phyloP scores from a whole-genome alignment of 163 green algal species.

The Chloroidium sp. region DNA sequence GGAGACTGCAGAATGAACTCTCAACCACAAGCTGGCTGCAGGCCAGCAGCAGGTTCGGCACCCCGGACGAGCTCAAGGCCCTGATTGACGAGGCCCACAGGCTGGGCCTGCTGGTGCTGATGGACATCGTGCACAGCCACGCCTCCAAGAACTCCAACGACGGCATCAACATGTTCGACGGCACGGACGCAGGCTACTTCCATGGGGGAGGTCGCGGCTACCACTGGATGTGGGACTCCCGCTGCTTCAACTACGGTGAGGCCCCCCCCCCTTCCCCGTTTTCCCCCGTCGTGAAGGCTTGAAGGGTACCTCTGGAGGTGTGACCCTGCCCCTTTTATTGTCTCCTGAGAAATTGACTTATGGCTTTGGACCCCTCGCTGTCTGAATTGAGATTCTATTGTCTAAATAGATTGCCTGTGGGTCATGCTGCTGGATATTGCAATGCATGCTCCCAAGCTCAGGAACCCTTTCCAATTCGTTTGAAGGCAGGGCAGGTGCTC shows the following conservation, averaged over 20 bases:
- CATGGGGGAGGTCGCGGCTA: constrained; percentile 75
- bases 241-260: constrained; percentile 88
- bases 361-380: no score
- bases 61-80: constrained; percentile 94
- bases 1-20: no score
- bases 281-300: no score
- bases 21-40: constrained; percentile 9
- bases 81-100: constrained; percentile 86
- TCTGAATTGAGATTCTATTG: no score
- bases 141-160: constrained; percentile 74
- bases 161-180: constrained; percentile 93
- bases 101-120: constrained; percentile 85
- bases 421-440: no score
- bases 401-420: no score
- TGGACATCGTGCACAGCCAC: constrained; percentile 93
- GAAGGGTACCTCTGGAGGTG: no score
- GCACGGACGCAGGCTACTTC: constrained; percentile 84
- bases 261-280: no score
- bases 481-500: neutral
- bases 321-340: no score
- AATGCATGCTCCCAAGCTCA: no score
- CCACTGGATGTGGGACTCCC: constrained; percentile 93
- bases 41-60: constrained; percentile 75
- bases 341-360: no score
- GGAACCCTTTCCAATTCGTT: neutral